These are phyloP conservation scores for Endothia cerciana DNA, from an alignment of 2,329 filamentous ascomycete genomes.

Conservation along the genomic window DNA sequence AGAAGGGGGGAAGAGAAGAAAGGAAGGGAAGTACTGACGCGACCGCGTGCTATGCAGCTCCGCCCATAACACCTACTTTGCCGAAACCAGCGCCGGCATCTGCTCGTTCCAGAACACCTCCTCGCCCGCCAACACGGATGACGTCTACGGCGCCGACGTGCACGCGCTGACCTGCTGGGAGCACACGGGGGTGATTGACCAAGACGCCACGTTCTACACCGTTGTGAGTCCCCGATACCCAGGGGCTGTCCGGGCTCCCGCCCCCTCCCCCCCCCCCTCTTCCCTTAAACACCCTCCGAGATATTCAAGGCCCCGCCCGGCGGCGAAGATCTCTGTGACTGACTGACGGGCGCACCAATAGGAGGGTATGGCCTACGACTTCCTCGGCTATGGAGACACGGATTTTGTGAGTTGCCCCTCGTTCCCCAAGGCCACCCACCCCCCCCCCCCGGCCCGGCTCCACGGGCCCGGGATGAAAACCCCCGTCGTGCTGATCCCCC, in stretches of 20 bases:
- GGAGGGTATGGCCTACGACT: constrained; percentile 18
- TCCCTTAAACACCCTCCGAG: not conserved
- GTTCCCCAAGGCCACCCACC: too few relatives aligned
- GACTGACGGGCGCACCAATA: not conserved
- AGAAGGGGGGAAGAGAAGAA: not conserved
- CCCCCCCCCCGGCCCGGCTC: not conserved
- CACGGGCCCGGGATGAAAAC: not conserved
- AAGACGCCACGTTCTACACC: constrained; percentile 20
- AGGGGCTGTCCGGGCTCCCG: not conserved
- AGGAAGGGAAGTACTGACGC: not conserved
- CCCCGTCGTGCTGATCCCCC: not conserved
- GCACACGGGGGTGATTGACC: not conserved
- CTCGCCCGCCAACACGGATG: constrained; percentile 20
- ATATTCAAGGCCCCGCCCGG: not conserved
- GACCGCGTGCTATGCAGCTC: not conserved
- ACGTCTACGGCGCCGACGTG: constrained; percentile 10
- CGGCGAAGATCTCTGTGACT: not conserved
- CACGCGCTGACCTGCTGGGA: constrained; percentile 25
- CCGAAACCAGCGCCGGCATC: constrained; percentile 17
- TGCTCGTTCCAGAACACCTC: constrained; percentile 24
- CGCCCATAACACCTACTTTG: not conserved
- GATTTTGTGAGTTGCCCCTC: constrained; percentile 6
- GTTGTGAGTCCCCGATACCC: constrained; percentile 8
- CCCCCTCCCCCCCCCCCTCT: not conserved
- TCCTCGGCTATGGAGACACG: constrained; percentile 21